Percentiles rank a stretch among this genome's conserved stretches.
phyloP scores from a whole-genome alignment of 148 eudicot species.

The Dianthus caryophyllus region DNA sequence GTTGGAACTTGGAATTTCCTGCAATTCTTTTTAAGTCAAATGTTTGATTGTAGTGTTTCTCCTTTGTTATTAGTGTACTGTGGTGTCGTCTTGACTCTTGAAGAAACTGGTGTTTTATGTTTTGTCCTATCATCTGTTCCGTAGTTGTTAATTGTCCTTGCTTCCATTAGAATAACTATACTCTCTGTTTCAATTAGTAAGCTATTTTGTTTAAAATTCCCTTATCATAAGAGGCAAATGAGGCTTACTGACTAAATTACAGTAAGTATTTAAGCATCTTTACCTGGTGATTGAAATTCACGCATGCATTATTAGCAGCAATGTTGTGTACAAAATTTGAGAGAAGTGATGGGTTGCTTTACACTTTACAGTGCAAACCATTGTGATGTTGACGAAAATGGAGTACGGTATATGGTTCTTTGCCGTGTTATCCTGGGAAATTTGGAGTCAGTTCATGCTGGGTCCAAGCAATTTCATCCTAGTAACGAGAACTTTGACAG shows the following conservation, averaged over 20 bases:
- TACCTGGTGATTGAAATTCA: not conserved
- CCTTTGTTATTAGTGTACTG: not conserved
- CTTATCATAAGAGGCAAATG: no score
- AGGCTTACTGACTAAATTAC: no score
- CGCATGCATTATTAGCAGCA: slow-evolving; percentile 7
- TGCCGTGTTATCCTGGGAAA: slow-evolving; percentile 96
- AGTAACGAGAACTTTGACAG: slow-evolving; percentile 78
- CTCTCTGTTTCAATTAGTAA: not conserved
- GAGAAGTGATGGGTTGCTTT: slow-evolving; percentile 19
- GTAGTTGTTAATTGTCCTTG: not conserved
- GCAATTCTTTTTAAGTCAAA: no score
- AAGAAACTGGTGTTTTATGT: not conserved
- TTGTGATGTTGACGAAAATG: slow-evolving; percentile 93
- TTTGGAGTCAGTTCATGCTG: slow-evolving; percentile 72
- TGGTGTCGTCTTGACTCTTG: not conserved
- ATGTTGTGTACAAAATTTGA: slow-evolving; percentile 15
- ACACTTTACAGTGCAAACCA: slow-evolving; percentile 65
- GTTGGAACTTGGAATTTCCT: no score
- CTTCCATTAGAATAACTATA: not conserved
- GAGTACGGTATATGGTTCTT: slow-evolving; percentile 59
- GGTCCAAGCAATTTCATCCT: slow-evolving; percentile 82
- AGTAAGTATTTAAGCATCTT: not conserved
- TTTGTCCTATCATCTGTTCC: not conserved
- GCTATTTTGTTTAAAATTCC: not conserved
- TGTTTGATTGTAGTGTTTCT: no score